A percentile compares a stretch with the other conserved stretches of the same genome.
Evolutionary conservation across 2,329 filamentous ascomycete species (phyloP).

Genomic region (Colletotrichum spaethianum): DNA sequence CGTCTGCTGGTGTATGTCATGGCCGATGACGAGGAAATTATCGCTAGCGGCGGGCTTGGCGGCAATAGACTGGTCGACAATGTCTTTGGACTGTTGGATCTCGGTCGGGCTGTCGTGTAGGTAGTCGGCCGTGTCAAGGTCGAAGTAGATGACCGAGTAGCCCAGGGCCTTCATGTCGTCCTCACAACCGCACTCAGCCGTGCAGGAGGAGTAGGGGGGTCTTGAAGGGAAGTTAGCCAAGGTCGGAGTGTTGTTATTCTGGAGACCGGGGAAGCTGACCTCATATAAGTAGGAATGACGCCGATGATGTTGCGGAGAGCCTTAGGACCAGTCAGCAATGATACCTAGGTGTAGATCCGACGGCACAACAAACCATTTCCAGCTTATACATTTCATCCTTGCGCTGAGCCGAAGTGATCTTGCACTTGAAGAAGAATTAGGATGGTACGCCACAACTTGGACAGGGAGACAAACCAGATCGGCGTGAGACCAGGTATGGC

Average conservation of each 20-base stretch:
- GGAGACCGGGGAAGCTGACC: constrained; percentile 19
- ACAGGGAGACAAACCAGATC: constrained; percentile 49
- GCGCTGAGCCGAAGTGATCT: constrained; percentile 52
- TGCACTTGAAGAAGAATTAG: constrained; percentile 48
- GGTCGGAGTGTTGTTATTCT: background rate
- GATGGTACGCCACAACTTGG: constrained; percentile 31
- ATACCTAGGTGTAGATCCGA: background rate
- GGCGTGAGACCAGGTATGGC: constrained; percentile 58
- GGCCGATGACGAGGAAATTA: constrained; percentile 49
- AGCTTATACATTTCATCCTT: constrained; percentile 51
- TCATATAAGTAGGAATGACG: constrained; percentile 68
- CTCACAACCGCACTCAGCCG: constrained; percentile 31
- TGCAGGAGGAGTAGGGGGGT: constrained; percentile 62
- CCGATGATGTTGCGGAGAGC: constrained; percentile 68
- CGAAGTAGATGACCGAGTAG: constrained; percentile 54
- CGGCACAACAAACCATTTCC: constrained; percentile 21
- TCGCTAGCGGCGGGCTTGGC: constrained; percentile 47
- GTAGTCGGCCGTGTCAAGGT: constrained; percentile 55
- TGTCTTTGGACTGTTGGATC: constrained; percentile 54
- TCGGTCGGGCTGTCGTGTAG: constrained; percentile 47
- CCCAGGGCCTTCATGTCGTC: constrained; percentile 47
- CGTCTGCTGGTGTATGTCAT: constrained; percentile 59
- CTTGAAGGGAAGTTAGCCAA: constrained; percentile 3
- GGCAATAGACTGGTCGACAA: constrained; percentile 52
- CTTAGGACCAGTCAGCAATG: constrained; percentile 61